phyloP scores from a whole-genome alignment of 495 filamentous ascomycete species.

The Neurospora sp. region DNA sequence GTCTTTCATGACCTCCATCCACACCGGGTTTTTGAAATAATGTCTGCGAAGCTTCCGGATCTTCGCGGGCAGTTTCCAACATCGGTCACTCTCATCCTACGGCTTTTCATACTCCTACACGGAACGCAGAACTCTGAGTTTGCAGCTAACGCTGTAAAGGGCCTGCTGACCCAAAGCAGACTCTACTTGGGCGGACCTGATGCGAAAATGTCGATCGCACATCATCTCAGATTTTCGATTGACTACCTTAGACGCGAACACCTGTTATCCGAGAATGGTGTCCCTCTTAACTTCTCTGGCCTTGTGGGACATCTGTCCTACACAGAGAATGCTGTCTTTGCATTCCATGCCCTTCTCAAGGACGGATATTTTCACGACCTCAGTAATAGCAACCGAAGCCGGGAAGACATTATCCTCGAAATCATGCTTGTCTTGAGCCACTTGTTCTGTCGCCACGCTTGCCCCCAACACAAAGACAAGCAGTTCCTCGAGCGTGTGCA shows the following conservation, averaged over 20 bases:
- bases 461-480: conserved; percentile 8
- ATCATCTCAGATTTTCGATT: conserved; percentile 70
- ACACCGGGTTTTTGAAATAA: conserved; percentile 48
- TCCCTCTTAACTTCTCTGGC: conserved; percentile 59
- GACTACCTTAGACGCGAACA: conserved; percentile 64
- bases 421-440: conserved; percentile 61
- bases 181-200: conserved; percentile 57
- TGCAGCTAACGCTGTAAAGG: conserved; percentile 51
- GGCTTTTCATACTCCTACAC: conserved; percentile 56
- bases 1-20: conserved; percentile 55
- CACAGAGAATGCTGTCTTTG: conserved; percentile 59
- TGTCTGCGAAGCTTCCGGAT: conserved; percentile 62
- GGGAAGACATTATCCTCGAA: conserved; percentile 18
- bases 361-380: conserved; percentile 57
- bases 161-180: conserved; percentile 56
- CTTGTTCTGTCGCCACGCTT: conserved; percentile 41
- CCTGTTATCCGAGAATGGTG: conserved; percentile 48
- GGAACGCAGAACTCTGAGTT: conserved; percentile 51
- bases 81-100: conserved; percentile 60
- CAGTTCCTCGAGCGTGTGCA: conserved; percentile 28
- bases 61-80: conserved; percentile 71
- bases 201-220: conserved; percentile 52
- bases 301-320: conserved; percentile 61
- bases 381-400: conserved; percentile 38
- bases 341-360: conserved; percentile 62